Base-by-base conservation (phyloP, 225 moss, liverwort and hornwort genomes). In the Sphagnum contortum region DNA sequence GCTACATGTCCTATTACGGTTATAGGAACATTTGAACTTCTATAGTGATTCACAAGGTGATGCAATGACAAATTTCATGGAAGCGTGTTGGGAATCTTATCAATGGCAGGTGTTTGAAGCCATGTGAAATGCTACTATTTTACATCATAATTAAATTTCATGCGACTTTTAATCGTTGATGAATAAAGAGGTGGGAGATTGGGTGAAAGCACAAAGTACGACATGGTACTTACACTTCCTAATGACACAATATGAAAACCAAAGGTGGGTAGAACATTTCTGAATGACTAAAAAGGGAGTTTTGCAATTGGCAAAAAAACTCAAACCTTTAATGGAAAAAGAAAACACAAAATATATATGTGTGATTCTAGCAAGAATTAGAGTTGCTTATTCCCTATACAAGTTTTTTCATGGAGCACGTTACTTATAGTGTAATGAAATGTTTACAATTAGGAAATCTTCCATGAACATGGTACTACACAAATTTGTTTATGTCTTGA, bases 181-280 rank as follows among this genome's bases (percentile, higher is more conserved):
- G n/a, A 29, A 12, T 1, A 7, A 12, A 8, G 2, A 59, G 11
- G 9, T 59, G 12, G 58, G 58, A 2, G 14, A 59, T 12, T 59
- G 58, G 2, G 58, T 59, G n/a, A 59, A 59, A 29, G 58, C 58
- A 12, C 14, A n/a, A 12, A 12, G 1, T 5, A 59, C 2, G 5
- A 29, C 58, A 59, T 59, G 58, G 58, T 59, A 59, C 2, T 59
- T 12, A 5, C n/a, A 59, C 12, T 59, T 59, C 58, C 14, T 59
- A 1, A 12, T 59, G 1, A 59, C 58, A 12, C 58, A 59, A 59
- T 59, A 59, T 59, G 58, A 59, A 0, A 29, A 59, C 58, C 11
- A 59, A 12, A 7, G 58, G 5, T 59, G 58, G 58, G 12, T 59
- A 12, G 58, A 59, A 12, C 58, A 59, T 59, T 59, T 59, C 2